A percentile compares a stretch with the other conserved stretches of the same genome.
Conservation (phyloP, 495 filamentous ascomycete genomes). For the Aspergillus mulundensis region DNA sequence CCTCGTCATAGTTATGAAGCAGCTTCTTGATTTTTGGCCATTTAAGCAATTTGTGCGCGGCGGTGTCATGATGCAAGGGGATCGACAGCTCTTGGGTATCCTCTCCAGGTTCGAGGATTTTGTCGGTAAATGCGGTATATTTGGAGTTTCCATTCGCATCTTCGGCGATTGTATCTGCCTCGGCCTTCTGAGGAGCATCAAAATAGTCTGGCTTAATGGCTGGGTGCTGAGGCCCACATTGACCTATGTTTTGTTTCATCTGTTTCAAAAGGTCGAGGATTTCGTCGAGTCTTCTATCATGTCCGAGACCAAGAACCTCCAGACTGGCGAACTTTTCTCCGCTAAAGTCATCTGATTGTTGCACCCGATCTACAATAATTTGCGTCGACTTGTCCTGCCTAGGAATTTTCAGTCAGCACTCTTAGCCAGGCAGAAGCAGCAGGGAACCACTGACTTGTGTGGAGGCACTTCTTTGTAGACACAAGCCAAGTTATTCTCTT, state of each 20-base stretch:
- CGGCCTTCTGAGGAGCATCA: constrained; percentile 4
- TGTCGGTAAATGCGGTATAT: neutral
- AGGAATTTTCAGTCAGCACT: constrained; percentile 6
- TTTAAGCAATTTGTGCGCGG: constrained; percentile 71
- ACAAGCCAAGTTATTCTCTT: constrained; percentile 51
- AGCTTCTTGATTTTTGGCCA: constrained; percentile 63
- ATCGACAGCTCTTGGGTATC: constrained; percentile 57
- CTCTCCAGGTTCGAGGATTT: constrained; percentile 19
- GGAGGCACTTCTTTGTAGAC: constrained; percentile 59
- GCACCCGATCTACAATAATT: constrained; percentile 29
- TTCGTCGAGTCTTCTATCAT: neutral
- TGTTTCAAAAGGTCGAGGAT: neutral
- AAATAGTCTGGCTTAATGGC: constrained; percentile 18
- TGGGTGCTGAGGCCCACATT: constrained; percentile 9
- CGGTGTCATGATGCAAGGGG: constrained; percentile 73
- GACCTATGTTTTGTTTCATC: neutral
- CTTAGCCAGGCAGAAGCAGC: neutral
- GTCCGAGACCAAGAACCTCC: constrained; percentile 17
- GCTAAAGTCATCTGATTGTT: constrained; percentile 28
- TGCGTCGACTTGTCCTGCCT: constrained; percentile 45
- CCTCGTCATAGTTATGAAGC: constrained; percentile 48
- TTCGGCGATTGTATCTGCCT: constrained; percentile 10
- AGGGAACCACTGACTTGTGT: constrained; percentile 45
- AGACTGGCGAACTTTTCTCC: constrained; percentile 12
- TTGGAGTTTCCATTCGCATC: constrained; percentile 10